These are phyloP conservation scores for Sporothrix humicola DNA, from an alignment of 2,329 filamentous ascomycete genomes.

Conservation along the genomic window DNA sequence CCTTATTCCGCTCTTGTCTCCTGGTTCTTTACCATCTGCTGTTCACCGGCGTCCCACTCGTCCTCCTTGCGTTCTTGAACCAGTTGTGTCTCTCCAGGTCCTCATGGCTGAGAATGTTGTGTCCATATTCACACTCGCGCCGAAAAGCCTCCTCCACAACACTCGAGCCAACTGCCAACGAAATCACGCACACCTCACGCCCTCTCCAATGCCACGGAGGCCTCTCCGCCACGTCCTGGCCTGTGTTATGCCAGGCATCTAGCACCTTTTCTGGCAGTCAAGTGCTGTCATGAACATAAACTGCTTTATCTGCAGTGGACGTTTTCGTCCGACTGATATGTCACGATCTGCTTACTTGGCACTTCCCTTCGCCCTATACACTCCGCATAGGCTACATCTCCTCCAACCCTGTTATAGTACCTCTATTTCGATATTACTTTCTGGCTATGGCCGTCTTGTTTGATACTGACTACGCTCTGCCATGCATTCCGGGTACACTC, in stretches of 20 bases:
- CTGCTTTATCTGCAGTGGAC: neutral
- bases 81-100: neutral
- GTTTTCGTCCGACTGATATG: neutral
- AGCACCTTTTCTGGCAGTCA: neutral
- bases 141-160: neutral
- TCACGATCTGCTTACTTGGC: neutral
- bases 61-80: neutral
- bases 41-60: neutral
- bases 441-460: neutral
- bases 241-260: neutral
- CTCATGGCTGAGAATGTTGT: neutral
- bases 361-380: constrained; percentile 1
- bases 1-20: neutral
- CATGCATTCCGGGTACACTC: neutral
- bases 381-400: neutral
- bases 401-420: neutral
- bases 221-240: neutral
- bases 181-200: no score
- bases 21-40: neutral
- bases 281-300: neutral
- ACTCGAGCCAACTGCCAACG: neutral
- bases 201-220: neutral
- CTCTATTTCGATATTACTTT: neutral
- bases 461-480: neutral
- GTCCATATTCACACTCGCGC: neutral